These are phyloP conservation scores for Suillus ampliporus DNA, from an alignment of 768 basidiomycete genomes.

Conservation along the genomic window DNA sequence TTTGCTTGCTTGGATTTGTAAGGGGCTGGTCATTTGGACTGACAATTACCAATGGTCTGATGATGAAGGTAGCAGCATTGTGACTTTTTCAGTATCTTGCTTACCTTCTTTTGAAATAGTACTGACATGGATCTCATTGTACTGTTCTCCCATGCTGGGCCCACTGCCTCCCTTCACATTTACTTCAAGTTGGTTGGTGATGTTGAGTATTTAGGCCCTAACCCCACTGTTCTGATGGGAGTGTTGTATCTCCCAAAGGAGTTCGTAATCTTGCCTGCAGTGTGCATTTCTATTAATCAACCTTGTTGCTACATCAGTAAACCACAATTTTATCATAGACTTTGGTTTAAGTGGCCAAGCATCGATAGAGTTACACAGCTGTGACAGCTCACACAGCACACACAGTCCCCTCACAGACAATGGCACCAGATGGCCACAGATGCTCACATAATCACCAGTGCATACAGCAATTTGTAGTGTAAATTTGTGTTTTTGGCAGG, in stretches of 20 bases:
- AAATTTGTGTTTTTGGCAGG: no score
- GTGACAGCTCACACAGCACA: no score
- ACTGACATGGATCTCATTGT: conserved; percentile 42
- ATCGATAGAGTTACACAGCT: no score
- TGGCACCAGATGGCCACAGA: no score
- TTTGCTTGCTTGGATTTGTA: conserved; percentile 53
- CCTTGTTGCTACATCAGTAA: no score
- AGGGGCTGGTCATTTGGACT: conserved; percentile 49
- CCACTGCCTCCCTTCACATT: conserved; percentile 24
- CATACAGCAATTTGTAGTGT: no score
- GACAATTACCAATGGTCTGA: conserved; percentile 57
- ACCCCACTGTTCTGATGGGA: conserved; percentile 53
- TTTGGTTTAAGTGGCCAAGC: no score
- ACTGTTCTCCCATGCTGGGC: conserved; percentile 40
- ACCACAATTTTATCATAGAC: no score
- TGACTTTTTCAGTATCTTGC: neutral
- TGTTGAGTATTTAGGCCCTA: neutral
- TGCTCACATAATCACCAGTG: no score
- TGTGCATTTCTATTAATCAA: neutral
- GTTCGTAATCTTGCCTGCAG: conserved; percentile 62
- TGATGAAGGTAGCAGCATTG: conserved; percentile 48
- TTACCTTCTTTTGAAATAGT: conserved; percentile 22
- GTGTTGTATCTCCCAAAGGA: conserved; percentile 72
- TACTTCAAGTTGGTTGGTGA: conserved; percentile 20
- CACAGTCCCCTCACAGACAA: no score